Conservation (phyloP, 768 basidiomycete genomes). For the Roridomyces roridus region DNA sequence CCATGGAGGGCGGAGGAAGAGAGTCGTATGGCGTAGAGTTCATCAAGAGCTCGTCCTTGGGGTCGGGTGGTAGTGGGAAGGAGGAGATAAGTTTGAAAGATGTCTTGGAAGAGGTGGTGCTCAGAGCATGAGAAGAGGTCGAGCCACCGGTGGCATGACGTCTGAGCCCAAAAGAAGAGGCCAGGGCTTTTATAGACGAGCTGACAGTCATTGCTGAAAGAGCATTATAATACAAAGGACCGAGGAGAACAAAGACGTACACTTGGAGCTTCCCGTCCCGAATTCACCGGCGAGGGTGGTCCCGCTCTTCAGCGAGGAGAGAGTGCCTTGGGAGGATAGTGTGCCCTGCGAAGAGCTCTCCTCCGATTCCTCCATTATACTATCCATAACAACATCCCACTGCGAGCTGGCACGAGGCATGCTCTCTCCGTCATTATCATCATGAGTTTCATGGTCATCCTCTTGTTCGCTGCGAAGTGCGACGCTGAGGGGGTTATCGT, state of each 20-base stretch:
- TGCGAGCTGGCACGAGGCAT: conserved; percentile 73
- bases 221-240: conserved; percentile 19
- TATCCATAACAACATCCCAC: conserved; percentile 90
- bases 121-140: conserved; percentile 12
- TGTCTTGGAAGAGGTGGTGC: conserved; percentile 29
- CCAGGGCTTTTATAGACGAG: conserved; percentile 79
- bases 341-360: conserved; percentile 60
- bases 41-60: conserved; percentile 44
- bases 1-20: conserved; percentile 37
- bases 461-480: conserved; percentile 56
- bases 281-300: conserved; percentile 65
- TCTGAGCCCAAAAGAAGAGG: conserved; percentile 77
- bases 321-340: conserved; percentile 53
- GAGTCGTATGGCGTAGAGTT: conserved; percentile 51
- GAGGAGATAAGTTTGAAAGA: conserved; percentile 25
- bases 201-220: conserved; percentile 53
- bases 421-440: conserved; percentile 32
- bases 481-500: conserved; percentile 59
- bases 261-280: conserved; percentile 68
- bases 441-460: conserved; percentile 24
- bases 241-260: conserved; percentile 42
- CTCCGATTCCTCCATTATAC: conserved; percentile 68
- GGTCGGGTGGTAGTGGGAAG: conserved; percentile 23
- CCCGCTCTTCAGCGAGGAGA: conserved; percentile 47
- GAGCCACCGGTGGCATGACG: conserved; percentile 39